Percentiles rank a stretch among this genome's conserved stretches.
Evolutionary conservation across 2,329 filamentous ascomycete genomes (phyloP).

Genomic region (Phialemonium atrogriseum): DNA sequence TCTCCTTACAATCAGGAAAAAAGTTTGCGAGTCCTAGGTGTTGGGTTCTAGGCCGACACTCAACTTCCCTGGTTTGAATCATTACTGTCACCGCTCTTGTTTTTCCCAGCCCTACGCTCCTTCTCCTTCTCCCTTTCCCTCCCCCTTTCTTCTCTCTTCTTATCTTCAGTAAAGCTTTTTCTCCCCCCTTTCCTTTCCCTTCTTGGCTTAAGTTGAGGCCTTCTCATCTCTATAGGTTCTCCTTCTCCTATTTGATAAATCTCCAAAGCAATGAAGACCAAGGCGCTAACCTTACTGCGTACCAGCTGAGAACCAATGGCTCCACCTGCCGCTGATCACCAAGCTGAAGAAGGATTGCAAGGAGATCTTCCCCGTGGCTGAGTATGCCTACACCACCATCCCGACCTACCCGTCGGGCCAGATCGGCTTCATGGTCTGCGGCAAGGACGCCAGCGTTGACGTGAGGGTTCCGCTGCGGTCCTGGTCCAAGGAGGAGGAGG

Average conservation of each 20-base stretch:
- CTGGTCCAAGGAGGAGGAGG: constrained; percentile 83
- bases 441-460: constrained; percentile 81
- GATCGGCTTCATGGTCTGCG: constrained; percentile 99
- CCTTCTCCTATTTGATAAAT: no score
- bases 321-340: constrained; percentile 88
- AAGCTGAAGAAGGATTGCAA: constrained; percentile 95
- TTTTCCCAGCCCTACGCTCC: neutral
- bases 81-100: neutral
- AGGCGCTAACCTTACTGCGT: constrained; percentile 9
- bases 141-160: constrained; percentile 7
- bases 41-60: constrained; percentile 17
- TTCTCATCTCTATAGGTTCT: no score
- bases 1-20: no score
- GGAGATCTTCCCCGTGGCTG: constrained; percentile 92
- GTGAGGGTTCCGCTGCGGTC: constrained; percentile 76
- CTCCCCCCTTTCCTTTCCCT: constrained; percentile 4
- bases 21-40: constrained; percentile 15
- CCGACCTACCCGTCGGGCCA: constrained; percentile 98
- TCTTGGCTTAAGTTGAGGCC: no score
- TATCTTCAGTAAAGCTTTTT: constrained; percentile 1
- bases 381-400: constrained; percentile 99
- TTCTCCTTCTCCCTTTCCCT: neutral
- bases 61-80: constrained; percentile 21
- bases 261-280: constrained; percentile 1
- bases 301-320: constrained; percentile 97